Evolutionary conservation across 2,329 filamentous ascomycete genomes (phyloP), one percentile per base, ranked within the genome.

Genomic region (Colletotrichum theobromicola): DNA sequence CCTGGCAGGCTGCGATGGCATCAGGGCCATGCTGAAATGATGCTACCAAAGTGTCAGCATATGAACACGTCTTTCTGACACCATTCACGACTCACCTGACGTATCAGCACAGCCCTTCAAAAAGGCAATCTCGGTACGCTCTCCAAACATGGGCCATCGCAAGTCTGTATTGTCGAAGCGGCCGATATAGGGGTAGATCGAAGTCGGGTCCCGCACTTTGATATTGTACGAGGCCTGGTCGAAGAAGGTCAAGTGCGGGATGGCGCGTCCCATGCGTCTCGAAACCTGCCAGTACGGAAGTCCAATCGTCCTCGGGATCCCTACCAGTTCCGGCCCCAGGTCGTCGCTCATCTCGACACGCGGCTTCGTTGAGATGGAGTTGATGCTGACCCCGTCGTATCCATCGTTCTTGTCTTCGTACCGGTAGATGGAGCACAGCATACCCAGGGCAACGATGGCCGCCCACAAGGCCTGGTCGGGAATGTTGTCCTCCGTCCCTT

Each of bases 211-310:
- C 26, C 84, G 83, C 69, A 89, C 83, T 77, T 86, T 87, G 72
- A 89, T 82, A 72, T 90, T 90, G 78, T 89, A 89, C 0, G 87
- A 89, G 2, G 87, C 86, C 77, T 90, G 88, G 76, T 90, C 88
- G 8, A 86, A 86, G 75, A 90, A 90, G 0, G 87, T 87, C 16
- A 90, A 83, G 76, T 90, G 88, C 0, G 88, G 88, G 3, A 90
- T 81, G 2, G 87, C 83, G n/a, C 88, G 81, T 21, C 88, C 88
- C 84, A 90, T 88, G 0, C 88, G 83, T 26, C 85, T 84, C 1
- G 86, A 89, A 18, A 90, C 80, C 76, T 89, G 87, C 74, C 85
- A 86, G 77, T 88, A 88, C 0, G 88, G 87, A 0, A 90, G 81
- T 0, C 86, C 87, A 50, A 90, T 88, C 64, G 82, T 85, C 18